Base-by-base conservation (phyloP, 257 asterid genomes). In the Mentha longifolia region DNA sequence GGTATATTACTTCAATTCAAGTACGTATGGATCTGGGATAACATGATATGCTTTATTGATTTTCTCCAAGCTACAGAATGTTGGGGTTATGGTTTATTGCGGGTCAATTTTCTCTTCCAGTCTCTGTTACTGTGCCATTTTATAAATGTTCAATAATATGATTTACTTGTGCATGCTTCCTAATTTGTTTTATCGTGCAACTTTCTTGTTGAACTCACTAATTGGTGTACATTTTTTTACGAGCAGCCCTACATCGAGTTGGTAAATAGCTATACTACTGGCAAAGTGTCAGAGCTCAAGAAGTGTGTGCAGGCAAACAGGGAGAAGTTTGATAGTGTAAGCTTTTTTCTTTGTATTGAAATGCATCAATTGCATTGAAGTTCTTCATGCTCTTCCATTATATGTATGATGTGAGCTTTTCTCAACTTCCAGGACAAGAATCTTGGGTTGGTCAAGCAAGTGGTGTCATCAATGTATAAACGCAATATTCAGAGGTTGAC, bases 401-500 rank as follows among this genome's bases (percentile, higher is more conserved):
- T 33, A 39, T 13, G 16, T 33, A 49, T 60, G 49, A 56, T 55
- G 42, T 12, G 51, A 74, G 61, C 68, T 41, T 55, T 63, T 58
- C 47, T 49, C 51, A 37, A 74, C 72, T 30, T 65, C 47, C 82
- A 95, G 99, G 99, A 92, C 78, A 95, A 92, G 56, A 95, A 95
- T 81, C 88, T 89, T 81, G 99, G 99, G 74, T 79, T 94, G 84
- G 98, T 89, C 74, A 89, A 88, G 82, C 99, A 95, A 84, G 99
- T 92, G 15, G 92, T 92, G 54, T 79, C 96, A 54, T 95, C 98
- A 35, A 83, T 95, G 95, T 92, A 92, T 83, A 95, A 95, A 77
- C 96, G 87, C 81, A 95, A 95, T 76, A 95, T 95, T 78, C 98
- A 92, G 87, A 87, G 98, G 80, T 83, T 95, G 83, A 95, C 99